Evolutionary conservation across 139 green algal genomes (phyloP), one percentile per base, ranked within the genome.

Genomic region (Asterochloris sp.): DNA sequence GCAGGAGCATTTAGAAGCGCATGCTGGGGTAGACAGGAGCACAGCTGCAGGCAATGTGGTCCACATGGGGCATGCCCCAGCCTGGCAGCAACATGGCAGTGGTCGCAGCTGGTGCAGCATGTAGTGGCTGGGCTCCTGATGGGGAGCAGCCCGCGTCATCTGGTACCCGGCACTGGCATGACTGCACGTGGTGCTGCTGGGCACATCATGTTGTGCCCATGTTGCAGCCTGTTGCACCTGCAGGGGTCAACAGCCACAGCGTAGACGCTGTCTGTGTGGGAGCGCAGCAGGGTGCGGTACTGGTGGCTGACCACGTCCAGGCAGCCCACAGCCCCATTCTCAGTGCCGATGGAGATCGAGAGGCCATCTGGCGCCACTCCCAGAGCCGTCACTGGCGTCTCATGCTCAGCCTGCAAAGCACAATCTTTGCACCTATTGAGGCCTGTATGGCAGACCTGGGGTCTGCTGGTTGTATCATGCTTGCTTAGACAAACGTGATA

Each of bases 211-310:
- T 12, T 80, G 73, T 54, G 38, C 38, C 6, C 38, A 54, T 54
- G 2, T 54, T 54, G 38, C 38, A 54, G 38, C 38, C 38, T 54
- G 38, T 54, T 47, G 8, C 69, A 94, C 88, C 89, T 90, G 77
- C 85, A 84, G 1, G 86, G 87, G 80, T 95, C 88, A 16, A 85
- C 69, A 13, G 88, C 89, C 28, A 95, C 85, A 26, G 74, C 85
- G 29, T 85, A 88, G 62, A 97, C 89, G 12, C 79, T 61, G 29
- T 84, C 92, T 0, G 82, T 91, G 83, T 97, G 94, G 4, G 89
- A 94, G 61, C 93, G 82, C 82, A 97, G 78, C 64, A 96, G 86
- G 0, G 91, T 94, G 29, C 75, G 63, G 84, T 96, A 95, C 12
- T 78, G 62, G 73, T 93, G 89, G n/a, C 82, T 89, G 29, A 86